A percentile compares a stretch with the other conserved stretches of the same genome.
phyloP scores from a whole-genome alignment of 169 alveolate genomes.

The Plasmodium gonderi region DNA sequence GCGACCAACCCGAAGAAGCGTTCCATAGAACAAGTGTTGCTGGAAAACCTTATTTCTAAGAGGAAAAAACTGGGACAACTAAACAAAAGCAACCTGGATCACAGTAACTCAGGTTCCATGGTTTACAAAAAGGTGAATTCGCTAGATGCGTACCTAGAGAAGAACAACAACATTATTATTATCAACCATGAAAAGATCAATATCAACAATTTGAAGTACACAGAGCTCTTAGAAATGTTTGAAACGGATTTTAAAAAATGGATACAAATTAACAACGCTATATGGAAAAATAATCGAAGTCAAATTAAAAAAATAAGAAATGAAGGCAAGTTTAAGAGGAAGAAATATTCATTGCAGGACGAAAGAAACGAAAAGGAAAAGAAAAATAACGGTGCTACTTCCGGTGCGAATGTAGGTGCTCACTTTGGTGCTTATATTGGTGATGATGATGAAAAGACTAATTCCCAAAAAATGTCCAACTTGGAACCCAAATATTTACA shows the following conservation, averaged over 20 bases:
- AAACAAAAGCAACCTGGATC: not conserved
- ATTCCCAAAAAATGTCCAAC: constrained; percentile 24
- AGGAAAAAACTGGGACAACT: constrained; percentile 19
- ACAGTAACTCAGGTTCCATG: not conserved
- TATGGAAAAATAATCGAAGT: constrained; percentile 67
- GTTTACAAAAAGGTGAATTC: constrained; percentile 27
- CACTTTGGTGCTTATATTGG: not conserved
- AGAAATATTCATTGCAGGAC: constrained; percentile 14
- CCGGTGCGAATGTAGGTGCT: too few relatives aligned
- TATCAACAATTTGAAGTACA: constrained; percentile 21
- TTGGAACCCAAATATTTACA: constrained; percentile 61
- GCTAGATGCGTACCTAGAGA: not conserved
- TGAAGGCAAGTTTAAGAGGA: constrained; percentile 16
- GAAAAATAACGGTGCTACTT: not conserved
- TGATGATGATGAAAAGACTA: constrained; percentile 4
- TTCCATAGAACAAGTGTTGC: constrained; percentile 6
- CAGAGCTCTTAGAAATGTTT: constrained; percentile 25
- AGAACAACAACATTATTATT: constrained; percentile 15
- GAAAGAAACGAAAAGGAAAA: not conserved
- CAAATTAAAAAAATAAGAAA: constrained; percentile 52
- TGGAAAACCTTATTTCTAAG: constrained; percentile 57
- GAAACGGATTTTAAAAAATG: constrained; percentile 55
- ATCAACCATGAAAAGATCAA: constrained; percentile 44
- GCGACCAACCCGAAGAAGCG: not conserved
- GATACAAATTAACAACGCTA: constrained; percentile 42